Percentiles rank a stretch among this genome's conserved stretches.
These are phyloP conservation scores for Xylariaceae sp. DNA, from an alignment of 2,329 filamentous ascomycete species.

Conservation along the genomic window DNA sequence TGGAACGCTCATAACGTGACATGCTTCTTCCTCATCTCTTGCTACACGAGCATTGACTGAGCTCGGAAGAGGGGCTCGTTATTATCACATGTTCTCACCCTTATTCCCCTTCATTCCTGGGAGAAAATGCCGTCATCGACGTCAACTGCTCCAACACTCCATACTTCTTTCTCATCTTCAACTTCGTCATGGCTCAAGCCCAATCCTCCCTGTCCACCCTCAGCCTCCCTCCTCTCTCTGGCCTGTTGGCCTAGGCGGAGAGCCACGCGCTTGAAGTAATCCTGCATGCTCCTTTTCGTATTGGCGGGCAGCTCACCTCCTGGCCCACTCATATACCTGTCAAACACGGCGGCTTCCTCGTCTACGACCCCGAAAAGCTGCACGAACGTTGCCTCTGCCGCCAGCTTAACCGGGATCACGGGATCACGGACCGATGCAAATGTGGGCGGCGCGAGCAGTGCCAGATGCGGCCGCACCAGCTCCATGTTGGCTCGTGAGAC, in stretches of 20 bases:
- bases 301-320: slow-evolving; percentile 60
- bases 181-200: slow-evolving; percentile 84
- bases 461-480: slow-evolving; percentile 73
- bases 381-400: slow-evolving; percentile 90
- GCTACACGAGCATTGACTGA: no score
- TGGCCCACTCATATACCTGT: slow-evolving; percentile 75
- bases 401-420: slow-evolving; percentile 91
- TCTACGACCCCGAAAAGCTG: slow-evolving; percentile 86
- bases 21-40: no score
- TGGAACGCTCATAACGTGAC: no score
- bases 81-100: no score
- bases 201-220: slow-evolving; percentile 80
- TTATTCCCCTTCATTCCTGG: slow-evolving; percentile 27
- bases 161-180: slow-evolving; percentile 92
- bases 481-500: slow-evolving; percentile 74
- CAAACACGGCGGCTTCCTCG: slow-evolving; percentile 78
- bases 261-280: slow-evolving; percentile 95
- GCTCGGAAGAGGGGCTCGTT: no score
- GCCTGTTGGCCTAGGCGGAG: slow-evolving; percentile 79
- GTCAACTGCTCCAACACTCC: slow-evolving; percentile 90
- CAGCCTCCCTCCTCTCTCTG: slow-evolving; percentile 82
- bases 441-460: slow-evolving; percentile 72
- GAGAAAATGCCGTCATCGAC: slow-evolving; percentile 56
- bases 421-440: slow-evolving; percentile 87
- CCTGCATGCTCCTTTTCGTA: slow-evolving; percentile 82